Percentiles rank a stretch among this genome's conserved stretches.
phyloP scores from a whole-genome alignment of 106 monocot genomes.

The Acanthochlamys bracteata region DNA sequence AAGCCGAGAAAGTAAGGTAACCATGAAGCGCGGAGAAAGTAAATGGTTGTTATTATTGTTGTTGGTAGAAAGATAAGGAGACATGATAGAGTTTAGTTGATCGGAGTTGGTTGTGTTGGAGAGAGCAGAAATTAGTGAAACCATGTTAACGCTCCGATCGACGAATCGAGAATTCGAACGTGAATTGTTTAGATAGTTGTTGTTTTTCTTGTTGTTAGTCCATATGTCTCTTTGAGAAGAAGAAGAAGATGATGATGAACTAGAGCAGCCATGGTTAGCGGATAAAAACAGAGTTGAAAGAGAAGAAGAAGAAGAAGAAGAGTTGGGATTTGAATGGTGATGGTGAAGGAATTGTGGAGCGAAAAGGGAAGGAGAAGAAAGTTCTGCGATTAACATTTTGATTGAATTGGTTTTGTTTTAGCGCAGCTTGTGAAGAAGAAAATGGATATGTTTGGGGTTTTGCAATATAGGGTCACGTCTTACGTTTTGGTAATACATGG shows the following conservation, averaged over 20 bases:
- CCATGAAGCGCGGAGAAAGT: slow-evolving; percentile 77
- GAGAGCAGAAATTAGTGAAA: slow-evolving; percentile 40
- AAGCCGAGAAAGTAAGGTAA: slow-evolving; percentile 61
- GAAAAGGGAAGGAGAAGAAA: no score
- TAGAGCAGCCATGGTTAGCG: not conserved
- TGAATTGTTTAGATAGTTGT: not conserved
- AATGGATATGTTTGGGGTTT: no score
- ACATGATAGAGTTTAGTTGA: slow-evolving; percentile 63
- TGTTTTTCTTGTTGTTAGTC: not conserved
- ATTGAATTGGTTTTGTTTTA: no score
- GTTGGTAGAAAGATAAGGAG: slow-evolving; percentile 43
- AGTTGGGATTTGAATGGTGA: not conserved
- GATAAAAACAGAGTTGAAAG: not conserved
- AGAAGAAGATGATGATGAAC: not conserved
- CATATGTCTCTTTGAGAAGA: not conserved
- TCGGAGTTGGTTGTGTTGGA: slow-evolving; percentile 25
- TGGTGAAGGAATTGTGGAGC: not conserved
- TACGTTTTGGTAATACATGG: no score
- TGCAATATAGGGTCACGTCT: no score
- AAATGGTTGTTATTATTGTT: not conserved
- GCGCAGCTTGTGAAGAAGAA: no score
- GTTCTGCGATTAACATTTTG: no score
- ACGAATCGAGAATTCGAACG: no score
- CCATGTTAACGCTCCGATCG: slow-evolving; percentile 69
- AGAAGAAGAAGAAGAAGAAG: not conserved